Evolutionary conservation across 257 asterid genomes (phyloP).

Genomic region (Thymus mandschuricus): DNA sequence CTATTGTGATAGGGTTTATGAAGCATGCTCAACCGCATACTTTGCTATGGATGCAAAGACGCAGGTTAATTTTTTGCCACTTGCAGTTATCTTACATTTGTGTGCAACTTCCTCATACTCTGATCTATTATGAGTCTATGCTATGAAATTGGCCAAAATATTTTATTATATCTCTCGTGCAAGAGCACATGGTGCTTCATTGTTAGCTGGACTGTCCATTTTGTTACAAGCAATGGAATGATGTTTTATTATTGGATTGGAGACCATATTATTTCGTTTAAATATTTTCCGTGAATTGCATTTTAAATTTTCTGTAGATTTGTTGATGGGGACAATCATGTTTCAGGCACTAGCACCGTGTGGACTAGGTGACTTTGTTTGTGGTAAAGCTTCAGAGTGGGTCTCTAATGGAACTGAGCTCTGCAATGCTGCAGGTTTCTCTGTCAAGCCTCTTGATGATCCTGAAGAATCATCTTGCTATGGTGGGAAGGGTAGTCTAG

Average conservation of each 20-base stretch:
- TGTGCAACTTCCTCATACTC: conserved; percentile 11
- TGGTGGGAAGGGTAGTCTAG: conserved; percentile 84
- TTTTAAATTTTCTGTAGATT: conserved; percentile 16
- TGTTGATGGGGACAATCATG: conserved; percentile 39
- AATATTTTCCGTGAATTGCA: conserved; percentile 14
- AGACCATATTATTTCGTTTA: neutral
- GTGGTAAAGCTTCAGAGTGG: conserved; percentile 98
- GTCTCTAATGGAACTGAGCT: conserved; percentile 97
- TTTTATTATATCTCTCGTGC: conserved; percentile 15
- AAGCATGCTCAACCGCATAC: conserved; percentile 84
- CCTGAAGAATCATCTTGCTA: conserved; percentile 68
- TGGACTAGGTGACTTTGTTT: conserved; percentile 79
- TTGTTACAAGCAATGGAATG: conserved; percentile 14
- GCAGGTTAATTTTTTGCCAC: conserved; percentile 57
- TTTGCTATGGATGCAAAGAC: conserved; percentile 79
- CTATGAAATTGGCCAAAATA: neutral
- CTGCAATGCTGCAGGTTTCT: conserved; percentile 89
- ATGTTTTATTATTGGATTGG: neutral
- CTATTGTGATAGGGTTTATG: conserved; percentile 76
- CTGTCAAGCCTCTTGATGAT: conserved; percentile 61
- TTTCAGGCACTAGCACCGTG: conserved; percentile 95
- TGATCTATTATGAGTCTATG: conserved; percentile 1
- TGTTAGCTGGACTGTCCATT: conserved; percentile 4
- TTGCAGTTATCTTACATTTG: conserved; percentile 16
- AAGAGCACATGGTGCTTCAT: conserved; percentile 12